Evolutionary conservation across 2,329 filamentous ascomycete genomes (phyloP), one percentile per base, ranked within the genome.

Genomic region (Trichoderma sp.): DNA sequence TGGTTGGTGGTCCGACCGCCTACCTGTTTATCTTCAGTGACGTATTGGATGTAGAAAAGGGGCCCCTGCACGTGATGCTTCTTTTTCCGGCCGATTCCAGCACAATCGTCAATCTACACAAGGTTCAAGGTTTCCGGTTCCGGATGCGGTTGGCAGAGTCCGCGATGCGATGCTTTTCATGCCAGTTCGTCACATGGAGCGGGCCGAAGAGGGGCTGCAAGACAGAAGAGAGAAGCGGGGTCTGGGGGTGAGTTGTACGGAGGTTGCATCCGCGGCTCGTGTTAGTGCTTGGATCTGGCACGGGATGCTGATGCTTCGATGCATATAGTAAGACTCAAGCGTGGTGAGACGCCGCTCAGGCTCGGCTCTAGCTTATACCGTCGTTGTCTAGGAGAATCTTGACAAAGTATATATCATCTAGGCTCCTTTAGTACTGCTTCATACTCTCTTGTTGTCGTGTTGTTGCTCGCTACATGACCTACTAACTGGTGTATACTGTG

Each of bases 211-310:
- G 62, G 62, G 62, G 62, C 23, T 47, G 62, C n/a, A 34, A 20
- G 39, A 53, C 47, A 32, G n/a, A 20, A n/a, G 7, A 43, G 15
- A 43, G 39, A 39, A 20, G 28, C 43, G n/a, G 28, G 43, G 39
- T 23, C 20, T 50, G 47, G 47, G 47, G 11, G 20, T 20, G 20
- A n/a, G 17, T 20, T 20, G 12, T 61, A 15, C n/a, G 39, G 65
- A 36, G 65, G 65, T 39, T 43, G 53, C 36, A 68, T 43, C 65
- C 65, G 66, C n/a, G 58, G 67, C 36, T 70, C 62, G 67, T 26
- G 34, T 39, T 26, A 36, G 47, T 53, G 47, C 47, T 53, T 53
- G 20, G 26, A 30, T 28, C 26, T 4, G 9, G 28, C 53, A 57
- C 53, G 15, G 39, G 39, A 43, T 9, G 39, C 1, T 43, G 39